phyloP scores from a whole-genome alignment of 2,329 filamentous ascomycete species.

The Alternaria tenuissima region DNA sequence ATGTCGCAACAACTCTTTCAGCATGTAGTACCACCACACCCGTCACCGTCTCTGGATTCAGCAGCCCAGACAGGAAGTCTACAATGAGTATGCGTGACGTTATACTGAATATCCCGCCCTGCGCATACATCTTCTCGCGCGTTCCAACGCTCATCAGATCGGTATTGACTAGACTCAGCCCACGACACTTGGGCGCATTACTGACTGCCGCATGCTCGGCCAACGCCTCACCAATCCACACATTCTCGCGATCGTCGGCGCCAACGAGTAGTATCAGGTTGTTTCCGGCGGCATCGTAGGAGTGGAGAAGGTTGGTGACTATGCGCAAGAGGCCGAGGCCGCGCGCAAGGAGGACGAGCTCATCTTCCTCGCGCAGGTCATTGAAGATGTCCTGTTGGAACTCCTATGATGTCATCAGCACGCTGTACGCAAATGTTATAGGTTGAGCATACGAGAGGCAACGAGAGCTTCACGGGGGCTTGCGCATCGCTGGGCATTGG shows the following conservation, averaged over 20 bases:
- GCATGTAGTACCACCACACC: slow-evolving; percentile 89
- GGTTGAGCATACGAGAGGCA: slow-evolving; percentile 69
- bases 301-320: slow-evolving; percentile 94
- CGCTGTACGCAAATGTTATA: slow-evolving; percentile 5
- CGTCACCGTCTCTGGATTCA: slow-evolving; percentile 85
- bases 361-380: slow-evolving; percentile 78
- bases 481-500: slow-evolving; percentile 54
- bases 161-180: slow-evolving; percentile 91
- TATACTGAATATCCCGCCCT: slow-evolving; percentile 92
- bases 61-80: slow-evolving; percentile 83
- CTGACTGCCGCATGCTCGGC: slow-evolving; percentile 95
- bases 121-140: slow-evolving; percentile 89
- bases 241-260: slow-evolving; percentile 91
- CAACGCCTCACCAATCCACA: slow-evolving; percentile 94
- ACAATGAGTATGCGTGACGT: slow-evolving; percentile 95
- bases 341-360: slow-evolving; percentile 88
- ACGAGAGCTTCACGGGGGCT: slow-evolving; percentile 77
- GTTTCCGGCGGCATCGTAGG: slow-evolving; percentile 94
- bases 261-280: slow-evolving; percentile 90
- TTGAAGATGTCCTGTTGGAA: slow-evolving; percentile 96
- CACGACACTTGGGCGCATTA: slow-evolving; percentile 80
- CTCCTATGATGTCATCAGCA: slow-evolving; percentile 59
- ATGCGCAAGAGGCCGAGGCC: slow-evolving; percentile 92
- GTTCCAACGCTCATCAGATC: slow-evolving; percentile 87
- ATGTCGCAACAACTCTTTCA: slow-evolving; percentile 84